phyloP scores from a whole-genome alignment of 352 stramenopile genomes.

The Phytophthora megakarya region DNA sequence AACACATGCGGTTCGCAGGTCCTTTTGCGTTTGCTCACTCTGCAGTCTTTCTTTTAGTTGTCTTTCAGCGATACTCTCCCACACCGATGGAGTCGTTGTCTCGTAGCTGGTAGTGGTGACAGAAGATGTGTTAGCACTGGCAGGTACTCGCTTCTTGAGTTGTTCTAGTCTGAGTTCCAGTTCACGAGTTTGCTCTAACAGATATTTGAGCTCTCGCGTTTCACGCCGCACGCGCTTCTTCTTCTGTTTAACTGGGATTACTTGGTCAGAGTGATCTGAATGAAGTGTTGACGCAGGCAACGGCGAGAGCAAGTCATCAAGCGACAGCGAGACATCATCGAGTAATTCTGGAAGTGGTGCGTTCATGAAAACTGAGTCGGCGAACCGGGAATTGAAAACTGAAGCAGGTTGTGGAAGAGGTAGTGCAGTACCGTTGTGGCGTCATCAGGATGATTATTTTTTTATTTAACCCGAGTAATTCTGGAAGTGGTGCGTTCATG shows the following conservation, averaged over 20 bases:
- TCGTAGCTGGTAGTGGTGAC: no score
- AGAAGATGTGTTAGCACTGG: not conserved
- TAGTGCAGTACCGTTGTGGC: not conserved
- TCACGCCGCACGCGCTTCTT: slow-evolving; percentile 26
- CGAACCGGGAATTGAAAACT: no score
- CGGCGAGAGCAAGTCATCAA: not conserved
- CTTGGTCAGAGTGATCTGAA: not conserved
- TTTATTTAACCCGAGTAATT: no score
- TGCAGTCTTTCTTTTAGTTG: slow-evolving; percentile 12
- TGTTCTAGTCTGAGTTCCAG: slow-evolving; percentile 22
- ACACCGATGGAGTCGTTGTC: not conserved
- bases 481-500: not conserved
- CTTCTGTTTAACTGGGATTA: slow-evolving; percentile 1
- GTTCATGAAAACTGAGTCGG: not conserved
- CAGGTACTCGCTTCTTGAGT: slow-evolving; percentile 8
- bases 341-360: not conserved
- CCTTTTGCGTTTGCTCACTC: slow-evolving; percentile 1
- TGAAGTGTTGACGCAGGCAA: not conserved
- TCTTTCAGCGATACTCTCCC: slow-evolving; percentile 9
- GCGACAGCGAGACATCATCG: not conserved
- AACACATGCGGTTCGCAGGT: not conserved
- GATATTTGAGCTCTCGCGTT: slow-evolving; percentile 11
- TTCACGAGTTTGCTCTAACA: slow-evolving; percentile 9
- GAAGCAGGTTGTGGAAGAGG: not conserved
- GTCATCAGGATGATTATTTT: not conserved